Evolutionary conservation across 2,329 filamentous ascomycete species (phyloP), one percentile per base, ranked within the genome.

Genomic region (Fusarium illudens): DNA sequence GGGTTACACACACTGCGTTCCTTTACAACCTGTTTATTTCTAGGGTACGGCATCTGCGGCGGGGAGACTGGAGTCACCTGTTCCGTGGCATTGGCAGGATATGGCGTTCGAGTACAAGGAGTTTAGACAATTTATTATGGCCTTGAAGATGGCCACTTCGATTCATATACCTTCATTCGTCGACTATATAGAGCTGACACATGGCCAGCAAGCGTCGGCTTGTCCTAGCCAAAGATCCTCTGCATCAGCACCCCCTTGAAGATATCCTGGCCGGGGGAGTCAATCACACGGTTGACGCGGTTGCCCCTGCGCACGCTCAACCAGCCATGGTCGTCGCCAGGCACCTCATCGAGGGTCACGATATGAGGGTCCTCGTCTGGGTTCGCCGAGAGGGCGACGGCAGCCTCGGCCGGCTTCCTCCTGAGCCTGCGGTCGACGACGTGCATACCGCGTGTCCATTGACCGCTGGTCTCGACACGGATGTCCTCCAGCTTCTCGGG

Each of bases 361-460:
- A 83, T 70, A 36, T 80, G 71, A 58, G 80, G 75, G 58, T 80
- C 79, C 30, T 79, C 80, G 42, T 79, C 65, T 4, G 81, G 79
- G 56, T 83, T 75, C 69, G 81, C 74, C 65, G 83, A 76, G 72
- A 82, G 68, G 48, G 78, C 73, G 29, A 80, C 74, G 44, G 78
- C 77, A 11, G 77, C 73, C 64, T 83, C 82, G 11, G 80, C 84
- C 6, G 83, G 83, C 75, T 88, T 87, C 65, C 81, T 83, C 56
- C 88, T 81, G 34, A 81, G 79, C 44, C 96, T 86, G 33, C 89
- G 85, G 82, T 99, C 96, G 37, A 94, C 83, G 30, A 98, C 85
- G 75, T 94, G 94, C 90, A 96, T 94, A 2, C 96, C 95, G 59
- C 93, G 85, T 46, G 94, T 97, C 96, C 96, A 99, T 82, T 98